These are phyloP conservation scores for Obelidium mucronatum DNA, from an alignment of 192 early-diverging fungal genomes.

Conservation along the genomic window DNA sequence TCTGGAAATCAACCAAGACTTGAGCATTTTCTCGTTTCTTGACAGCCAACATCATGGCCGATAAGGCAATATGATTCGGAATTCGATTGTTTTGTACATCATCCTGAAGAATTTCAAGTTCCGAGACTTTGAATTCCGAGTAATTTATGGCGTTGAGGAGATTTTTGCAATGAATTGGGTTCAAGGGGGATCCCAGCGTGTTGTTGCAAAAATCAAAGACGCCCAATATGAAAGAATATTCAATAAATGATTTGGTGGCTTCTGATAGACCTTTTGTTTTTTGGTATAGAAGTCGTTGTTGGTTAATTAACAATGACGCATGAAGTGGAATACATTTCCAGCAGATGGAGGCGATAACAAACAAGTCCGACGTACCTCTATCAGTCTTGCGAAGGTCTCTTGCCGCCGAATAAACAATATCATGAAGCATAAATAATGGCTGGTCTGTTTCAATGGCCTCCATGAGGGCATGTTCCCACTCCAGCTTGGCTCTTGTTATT, in stretches of 20 bases:
- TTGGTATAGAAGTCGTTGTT: too few relatives aligned
- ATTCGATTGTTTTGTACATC: constrained; percentile 15
- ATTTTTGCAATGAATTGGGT: background rate
- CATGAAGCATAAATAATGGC: too few relatives aligned
- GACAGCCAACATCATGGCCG: constrained; percentile 21
- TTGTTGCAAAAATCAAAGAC: background rate
- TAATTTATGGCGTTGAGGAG: constrained; percentile 11
- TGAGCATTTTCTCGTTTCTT: constrained; percentile 11
- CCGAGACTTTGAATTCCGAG: constrained; percentile 1
- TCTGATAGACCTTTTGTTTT: too few relatives aligned
- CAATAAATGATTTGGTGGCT: constrained; percentile 9
- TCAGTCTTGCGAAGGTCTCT: too few relatives aligned
- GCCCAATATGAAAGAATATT: background rate
- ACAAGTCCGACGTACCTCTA: too few relatives aligned
- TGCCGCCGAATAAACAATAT: too few relatives aligned
- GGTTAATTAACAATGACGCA: too few relatives aligned
- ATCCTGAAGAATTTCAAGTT: constrained; percentile 26
- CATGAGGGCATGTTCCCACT: constrained; percentile 1
- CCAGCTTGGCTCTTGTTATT: background rate
- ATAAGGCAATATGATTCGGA: constrained; percentile 18
- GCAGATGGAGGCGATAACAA: too few relatives aligned
- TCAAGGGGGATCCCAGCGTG: background rate
- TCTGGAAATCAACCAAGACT: too few relatives aligned
- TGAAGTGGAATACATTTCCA: too few relatives aligned
- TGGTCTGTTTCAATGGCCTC: background rate